Base-by-base conservation (phyloP, 1,139 yeast species). In the Taphrina pruni region DNA sequence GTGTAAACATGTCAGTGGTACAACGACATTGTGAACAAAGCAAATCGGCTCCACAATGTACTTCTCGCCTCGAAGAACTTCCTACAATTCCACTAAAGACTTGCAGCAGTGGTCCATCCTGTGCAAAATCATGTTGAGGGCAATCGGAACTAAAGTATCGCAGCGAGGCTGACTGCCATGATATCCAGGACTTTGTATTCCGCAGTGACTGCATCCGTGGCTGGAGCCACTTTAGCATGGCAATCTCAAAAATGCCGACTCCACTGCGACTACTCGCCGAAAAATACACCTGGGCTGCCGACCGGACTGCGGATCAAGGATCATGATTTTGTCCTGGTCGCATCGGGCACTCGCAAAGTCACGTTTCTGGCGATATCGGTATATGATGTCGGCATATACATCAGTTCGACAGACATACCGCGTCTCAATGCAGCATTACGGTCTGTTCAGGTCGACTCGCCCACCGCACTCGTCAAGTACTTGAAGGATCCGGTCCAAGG, bases 401-500 rank as follows among this genome's bases (percentile, higher is more conserved):
- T 64, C 14, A n/a, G 26, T 20, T n/a, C 35, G 6, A 21, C n/a
- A 3, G 67, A 64, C 38, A 35, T 45, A n/a, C 45, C 54, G 7
- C 35, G 14, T 39, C 38, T 64, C 39, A 46, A 48, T 17, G 17
- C 26, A 20, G 61, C 54, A 7, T 17, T 64, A 17, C 36, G 56
- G 20, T 32, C 39, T 6, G 20, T 57, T 9, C 55, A 64, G 32
- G 45, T 55, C 26, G 61, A 46, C 11, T 35, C 61, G 14, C 35
- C 26, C 8, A 32, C 45, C 6, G 39, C n/a, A 11, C 55, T 57
- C n/a, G 12, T 5, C 14, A 35, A 36, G 48, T 11, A 17, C n/a
- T 43, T 64, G 21, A 35, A 39, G 41, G 74, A 72, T 72, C 83
- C 87, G 0, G 81, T 80, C 8, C 81, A 84, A 70, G 85, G 95